These are phyloP conservation scores for Ceratocystis albifundus DNA, from an alignment of 2,329 filamentous ascomycete species.

Conservation along the genomic window DNA sequence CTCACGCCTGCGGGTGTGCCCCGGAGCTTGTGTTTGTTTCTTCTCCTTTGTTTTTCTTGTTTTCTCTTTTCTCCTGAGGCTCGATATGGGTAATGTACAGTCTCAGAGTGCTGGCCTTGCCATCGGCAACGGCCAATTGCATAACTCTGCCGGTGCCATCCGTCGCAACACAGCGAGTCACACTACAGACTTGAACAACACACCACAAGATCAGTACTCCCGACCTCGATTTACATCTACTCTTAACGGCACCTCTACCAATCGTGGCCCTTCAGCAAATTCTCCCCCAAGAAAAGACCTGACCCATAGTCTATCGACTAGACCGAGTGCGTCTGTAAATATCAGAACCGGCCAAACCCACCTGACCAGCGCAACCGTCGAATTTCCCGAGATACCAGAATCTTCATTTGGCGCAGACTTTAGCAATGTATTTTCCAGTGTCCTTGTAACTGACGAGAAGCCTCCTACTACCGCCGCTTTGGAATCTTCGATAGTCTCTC, in stretches of 20 bases:
- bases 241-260: neutral
- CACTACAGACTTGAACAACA: neutral
- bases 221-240: neutral
- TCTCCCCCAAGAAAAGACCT: neutral
- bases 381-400: conserved; percentile 11
- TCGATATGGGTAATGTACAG: neutral
- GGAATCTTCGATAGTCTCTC: neutral
- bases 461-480: neutral
- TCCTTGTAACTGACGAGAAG: neutral
- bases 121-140: neutral
- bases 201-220: neutral
- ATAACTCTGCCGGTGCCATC: neutral
- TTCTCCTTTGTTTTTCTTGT: neutral
- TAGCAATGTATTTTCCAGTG: neutral
- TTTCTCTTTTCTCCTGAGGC: neutral
- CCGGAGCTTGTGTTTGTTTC: conserved; percentile 7
- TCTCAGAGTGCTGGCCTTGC: conserved; percentile 1
- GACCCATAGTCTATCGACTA: neutral
- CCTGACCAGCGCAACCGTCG: neutral
- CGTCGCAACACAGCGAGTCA: neutral
- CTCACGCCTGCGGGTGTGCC: conserved; percentile 3
- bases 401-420: conserved; percentile 9
- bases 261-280: neutral
- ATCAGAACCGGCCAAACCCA: neutral
- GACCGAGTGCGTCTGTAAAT: neutral